Base-by-base conservation (phyloP, 1,139 yeast species). In the Hansenula lynferdii region DNA sequence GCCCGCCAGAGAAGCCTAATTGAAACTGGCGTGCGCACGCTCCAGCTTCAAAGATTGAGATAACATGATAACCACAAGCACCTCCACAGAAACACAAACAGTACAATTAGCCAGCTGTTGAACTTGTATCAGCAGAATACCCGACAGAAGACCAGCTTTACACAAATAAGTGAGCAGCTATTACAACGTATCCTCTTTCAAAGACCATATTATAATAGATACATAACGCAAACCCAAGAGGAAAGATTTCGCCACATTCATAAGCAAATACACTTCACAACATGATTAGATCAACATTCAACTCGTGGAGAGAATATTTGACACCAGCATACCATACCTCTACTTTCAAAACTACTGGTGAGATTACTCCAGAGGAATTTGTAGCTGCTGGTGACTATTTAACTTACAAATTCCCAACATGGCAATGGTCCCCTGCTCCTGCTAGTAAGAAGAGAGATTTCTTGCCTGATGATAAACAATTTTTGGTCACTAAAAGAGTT, bases 361-460 rank as follows among this genome's bases (percentile, higher is more conserved):
- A 90, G 59, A 81, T 92, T 40, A 84, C 96, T 1, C 97, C 97
- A 3, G 95, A 85, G 43, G 97, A 90, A 59, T 90, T 89, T 62
- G 89, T 87, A 9, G 70, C 67, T 40, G 96, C 97, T 6, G 97
- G 97, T n/a, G 96, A 90, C 55, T 89, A 85, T 58, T 65, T 92
- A 44, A 92, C 82, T 27, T 80, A 78, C 61, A 85, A 85, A 68
- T 92, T 94, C 60, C 97, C 98, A 2, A 94, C 97, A 0, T 92
- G 99, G 98, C 77, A 80, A 47, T 92, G 99, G 98, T 71, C 82
- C 8, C 66, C 80, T 4, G 80, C 87, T 9, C 82, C 94, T 17
- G 67, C 72, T 10, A 62, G 68, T 7, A 75, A 73, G 51, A 67
- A 70, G 42, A 75, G 85, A 49, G 82, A 78, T 45, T 92, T 87